Evolutionary conservation across 345 rosid genomes (phyloP).

Genomic region (Psidium guajava): DNA sequence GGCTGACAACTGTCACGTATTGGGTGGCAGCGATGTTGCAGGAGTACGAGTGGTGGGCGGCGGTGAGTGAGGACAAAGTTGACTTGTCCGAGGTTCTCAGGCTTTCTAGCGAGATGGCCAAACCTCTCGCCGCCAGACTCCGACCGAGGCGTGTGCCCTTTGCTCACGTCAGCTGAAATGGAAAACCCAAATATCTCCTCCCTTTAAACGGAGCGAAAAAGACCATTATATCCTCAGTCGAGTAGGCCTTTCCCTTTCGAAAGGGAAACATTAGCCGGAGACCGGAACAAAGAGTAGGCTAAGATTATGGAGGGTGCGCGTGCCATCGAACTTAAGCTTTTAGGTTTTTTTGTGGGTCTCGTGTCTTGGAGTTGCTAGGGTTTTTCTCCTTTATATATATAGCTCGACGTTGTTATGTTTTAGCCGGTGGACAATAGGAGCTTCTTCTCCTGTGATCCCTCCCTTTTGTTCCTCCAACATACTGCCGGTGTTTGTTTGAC

Average conservation of each 20-base stretch:
- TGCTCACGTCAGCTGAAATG: slow-evolving; percentile 2
- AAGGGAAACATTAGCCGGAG: not conserved
- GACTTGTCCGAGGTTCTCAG: slow-evolving; percentile 61
- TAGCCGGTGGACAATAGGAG: not conserved
- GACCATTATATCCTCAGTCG: not conserved
- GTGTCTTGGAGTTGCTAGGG: not conserved
- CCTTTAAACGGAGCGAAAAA: not conserved
- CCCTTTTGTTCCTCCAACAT: no score
- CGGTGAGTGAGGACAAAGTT: slow-evolving; percentile 16
- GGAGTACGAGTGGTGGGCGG: slow-evolving; percentile 51
- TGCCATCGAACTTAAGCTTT: not conserved
- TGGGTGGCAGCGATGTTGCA: slow-evolving; percentile 69
- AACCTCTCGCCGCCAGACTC: slow-evolving; percentile 38
- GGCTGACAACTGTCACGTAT: slow-evolving; percentile 47
- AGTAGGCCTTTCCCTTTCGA: not conserved
- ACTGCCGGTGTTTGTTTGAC: no score
- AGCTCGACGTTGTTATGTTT: not conserved
- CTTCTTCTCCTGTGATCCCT: not conserved
- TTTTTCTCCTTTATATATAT: not conserved
- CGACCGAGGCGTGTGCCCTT: slow-evolving; percentile 13
- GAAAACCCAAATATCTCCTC: not conserved
- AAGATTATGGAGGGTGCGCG: not conserved
- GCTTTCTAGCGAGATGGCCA: slow-evolving; percentile 81
- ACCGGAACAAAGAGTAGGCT: not conserved
- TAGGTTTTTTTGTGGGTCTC: not conserved